phyloP scores from a whole-genome alignment of 371 early-diverging fungal species.

The Conidiobolus incongruus region DNA sequence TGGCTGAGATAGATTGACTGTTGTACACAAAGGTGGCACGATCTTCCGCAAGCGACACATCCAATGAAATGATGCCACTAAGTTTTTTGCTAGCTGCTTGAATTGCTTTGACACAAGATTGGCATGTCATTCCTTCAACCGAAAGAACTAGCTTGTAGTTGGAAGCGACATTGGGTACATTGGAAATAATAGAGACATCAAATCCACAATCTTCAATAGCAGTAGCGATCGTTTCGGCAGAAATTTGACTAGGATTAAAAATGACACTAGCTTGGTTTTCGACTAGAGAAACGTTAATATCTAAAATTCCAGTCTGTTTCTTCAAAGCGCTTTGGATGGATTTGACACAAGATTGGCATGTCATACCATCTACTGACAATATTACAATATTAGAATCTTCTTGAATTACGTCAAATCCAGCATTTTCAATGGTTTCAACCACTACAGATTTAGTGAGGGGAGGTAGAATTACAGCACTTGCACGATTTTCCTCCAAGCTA shows the following conservation, averaged over 20 bases:
- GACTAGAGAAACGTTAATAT: conserved; percentile 20
- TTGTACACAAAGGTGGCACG: conserved; percentile 20
- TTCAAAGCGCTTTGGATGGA: conserved; percentile 27
- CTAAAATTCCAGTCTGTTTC: conserved; percentile 15
- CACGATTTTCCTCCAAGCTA: conserved; percentile 17
- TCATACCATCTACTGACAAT: conserved; percentile 55
- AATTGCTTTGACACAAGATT: conserved; percentile 52
- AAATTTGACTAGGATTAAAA: conserved; percentile 10
- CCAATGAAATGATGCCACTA: conserved; percentile 15
- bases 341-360: conserved; percentile 70
- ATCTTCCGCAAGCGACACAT: conserved; percentile 21
- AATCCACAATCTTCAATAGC: conserved; percentile 36
- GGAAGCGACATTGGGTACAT: not conserved
- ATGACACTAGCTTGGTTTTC: conserved; percentile 12
- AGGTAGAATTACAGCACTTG: too few species aligned
- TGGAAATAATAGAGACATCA: conserved; percentile 9
- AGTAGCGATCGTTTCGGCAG: conserved; percentile 9
- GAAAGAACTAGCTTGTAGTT: conserved; percentile 13
- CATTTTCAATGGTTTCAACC: not conserved
- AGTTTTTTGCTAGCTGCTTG: conserved; percentile 16
- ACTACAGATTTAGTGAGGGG: conserved; percentile 1
- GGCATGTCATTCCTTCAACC: conserved; percentile 71
- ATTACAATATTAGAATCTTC: too few species aligned
- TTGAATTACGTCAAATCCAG: conserved; percentile 4
- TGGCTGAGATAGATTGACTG: conserved; percentile 1